phyloP scores from a whole-genome alignment of 2,329 filamentous ascomycete species.

The Cladosporium velox region DNA sequence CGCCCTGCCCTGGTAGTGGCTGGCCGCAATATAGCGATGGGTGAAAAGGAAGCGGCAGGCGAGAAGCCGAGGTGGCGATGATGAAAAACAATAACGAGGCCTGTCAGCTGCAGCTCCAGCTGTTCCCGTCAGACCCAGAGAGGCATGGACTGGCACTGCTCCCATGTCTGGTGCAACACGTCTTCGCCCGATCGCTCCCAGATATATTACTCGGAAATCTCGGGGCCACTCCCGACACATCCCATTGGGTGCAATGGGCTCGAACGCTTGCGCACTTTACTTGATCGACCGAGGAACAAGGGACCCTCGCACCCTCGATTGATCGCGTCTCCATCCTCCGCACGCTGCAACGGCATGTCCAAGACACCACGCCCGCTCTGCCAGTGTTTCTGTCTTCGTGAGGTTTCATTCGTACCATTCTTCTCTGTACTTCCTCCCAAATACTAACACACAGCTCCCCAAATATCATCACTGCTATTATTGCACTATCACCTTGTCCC shows the following conservation, averaged over 20 bases:
- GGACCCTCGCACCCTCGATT: not conserved
- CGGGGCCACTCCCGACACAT: not conserved
- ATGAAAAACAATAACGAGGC: not conserved
- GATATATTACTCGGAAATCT: conserved; percentile 4
- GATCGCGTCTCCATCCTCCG: not conserved
- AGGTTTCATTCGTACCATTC: not conserved
- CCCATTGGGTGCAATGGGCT: not conserved
- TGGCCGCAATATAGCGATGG: not conserved
- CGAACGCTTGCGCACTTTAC: not conserved
- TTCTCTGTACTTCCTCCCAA: not conserved
- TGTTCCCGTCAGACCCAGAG: not conserved
- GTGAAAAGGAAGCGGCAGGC: not conserved
- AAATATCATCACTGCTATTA: not conserved
- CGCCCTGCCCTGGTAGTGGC: not conserved
- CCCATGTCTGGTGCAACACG: conserved; percentile 1
- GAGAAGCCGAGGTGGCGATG: not conserved
- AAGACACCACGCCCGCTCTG: not conserved
- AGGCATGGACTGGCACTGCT: not conserved
- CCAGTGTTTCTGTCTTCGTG: not conserved
- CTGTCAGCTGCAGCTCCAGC: conserved; percentile 6
- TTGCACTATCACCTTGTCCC: not conserved
- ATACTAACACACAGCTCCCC: not conserved
- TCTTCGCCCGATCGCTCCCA: conserved; percentile 2
- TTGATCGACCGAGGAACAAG: not conserved
- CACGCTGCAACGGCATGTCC: not conserved